These are phyloP conservation scores for Cyclotella atomus DNA, from an alignment of 108 stramenopile species.

Conservation along the genomic window DNA sequence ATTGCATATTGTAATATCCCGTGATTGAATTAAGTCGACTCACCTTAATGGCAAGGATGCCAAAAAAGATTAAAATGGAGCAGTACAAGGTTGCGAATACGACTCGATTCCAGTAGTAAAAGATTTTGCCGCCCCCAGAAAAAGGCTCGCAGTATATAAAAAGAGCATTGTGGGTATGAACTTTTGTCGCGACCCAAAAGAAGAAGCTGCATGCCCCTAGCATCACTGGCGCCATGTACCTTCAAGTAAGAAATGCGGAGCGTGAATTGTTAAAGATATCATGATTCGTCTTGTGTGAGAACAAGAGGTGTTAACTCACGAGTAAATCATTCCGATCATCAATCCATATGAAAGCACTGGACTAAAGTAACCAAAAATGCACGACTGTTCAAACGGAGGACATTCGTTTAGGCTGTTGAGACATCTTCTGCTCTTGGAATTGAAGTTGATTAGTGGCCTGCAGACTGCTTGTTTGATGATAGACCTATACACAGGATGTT, in stretches of 20 bases:
- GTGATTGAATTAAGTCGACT: no score
- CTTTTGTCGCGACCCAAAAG: constrained; percentile 59
- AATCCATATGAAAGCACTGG: constrained; percentile 41
- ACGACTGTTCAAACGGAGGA: constrained; percentile 31
- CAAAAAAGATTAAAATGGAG: constrained; percentile 42
- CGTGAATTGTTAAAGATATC: no score
- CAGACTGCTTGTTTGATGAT: constrained; percentile 43
- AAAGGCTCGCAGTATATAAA: constrained; percentile 58
- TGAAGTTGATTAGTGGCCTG: constrained; percentile 39
- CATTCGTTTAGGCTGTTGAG: constrained; percentile 37
- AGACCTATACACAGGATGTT: background rate
- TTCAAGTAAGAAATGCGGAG: constrained; percentile 24
- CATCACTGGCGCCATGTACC: constrained; percentile 42
- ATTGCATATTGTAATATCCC: no score
- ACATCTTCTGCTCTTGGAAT: constrained; percentile 33
- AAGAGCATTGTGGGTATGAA: constrained; percentile 62
- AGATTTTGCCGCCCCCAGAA: constrained; percentile 61
- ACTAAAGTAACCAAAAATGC: constrained; percentile 43
- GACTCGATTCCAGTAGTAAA: constrained; percentile 58
- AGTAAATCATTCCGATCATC: constrained; percentile 46
- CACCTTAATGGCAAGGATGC: constrained; percentile 36
- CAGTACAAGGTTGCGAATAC: constrained; percentile 51
- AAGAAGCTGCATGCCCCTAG: constrained; percentile 53
- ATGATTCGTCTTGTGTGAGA: no score
- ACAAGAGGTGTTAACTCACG: constrained; percentile 19